Base-by-base conservation (phyloP, 257 asterid species). In the Linaria vulgaris region DNA sequence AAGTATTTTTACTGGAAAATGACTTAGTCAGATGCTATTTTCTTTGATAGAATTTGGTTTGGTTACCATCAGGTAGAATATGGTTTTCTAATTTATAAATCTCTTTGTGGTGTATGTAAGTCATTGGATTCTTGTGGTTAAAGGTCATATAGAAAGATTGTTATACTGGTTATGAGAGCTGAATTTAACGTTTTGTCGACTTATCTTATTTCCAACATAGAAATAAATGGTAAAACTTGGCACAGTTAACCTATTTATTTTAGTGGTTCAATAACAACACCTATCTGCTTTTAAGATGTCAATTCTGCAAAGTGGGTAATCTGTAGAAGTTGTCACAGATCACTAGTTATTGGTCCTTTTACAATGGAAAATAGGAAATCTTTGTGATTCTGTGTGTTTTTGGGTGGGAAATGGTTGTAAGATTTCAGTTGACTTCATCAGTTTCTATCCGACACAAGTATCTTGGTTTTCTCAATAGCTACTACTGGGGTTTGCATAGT, bases 371-470 rank as follows among this genome's bases (percentile, higher is more conserved):
- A n/a, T n/a, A n/a, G n/a, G n/a, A n/a, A n/a, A n/a, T n/a, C n/a
- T n/a, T n/a, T n/a, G n/a, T n/a, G n/a, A n/a, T n/a, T n/a, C n/a
- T n/a, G n/a, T n/a, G n/a, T n/a, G n/a, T n/a, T n/a, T n/a, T n/a
- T n/a, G n/a, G n/a, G n/a, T n/a, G n/a, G n/a, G n/a, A n/a, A n/a
- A 22, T 34, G 1, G 31, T 31, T 31, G 21, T 12, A 30, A 43
- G 50, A 22, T 54, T 45, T 16, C 22, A 14, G 22, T 61, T 49
- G 44, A 16, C 58, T 52, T 63, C 64, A 57, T 67, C 30, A 34
- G 27, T 56, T 48, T 30, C 52, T 48, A 11, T 34, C 9, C 10
- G 5, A 34, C 4, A 34, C 9, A 7, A 34, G 5, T 34, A 34
- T 34, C 41, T 7, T 4, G 41, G 52, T 38, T 41, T 14, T 62